phyloP scores from a whole-genome alignment of 768 basidiomycete species.

The Lactarius trivialis region DNA sequence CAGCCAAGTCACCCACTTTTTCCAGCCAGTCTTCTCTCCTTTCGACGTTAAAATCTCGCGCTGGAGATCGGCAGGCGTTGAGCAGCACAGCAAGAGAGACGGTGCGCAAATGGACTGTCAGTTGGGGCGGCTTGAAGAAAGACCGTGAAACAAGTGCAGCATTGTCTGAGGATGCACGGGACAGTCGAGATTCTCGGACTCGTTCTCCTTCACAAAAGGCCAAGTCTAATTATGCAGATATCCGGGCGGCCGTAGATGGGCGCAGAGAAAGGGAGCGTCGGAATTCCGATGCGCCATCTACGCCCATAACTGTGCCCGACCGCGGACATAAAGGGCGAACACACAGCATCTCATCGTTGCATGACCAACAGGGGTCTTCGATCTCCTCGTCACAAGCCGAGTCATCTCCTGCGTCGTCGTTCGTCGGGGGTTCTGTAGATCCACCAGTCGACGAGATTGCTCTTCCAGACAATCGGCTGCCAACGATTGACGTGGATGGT shows the following conservation, averaged over 20 bases:
- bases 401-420: constrained; percentile 27
- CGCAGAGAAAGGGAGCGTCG: constrained; percentile 38
- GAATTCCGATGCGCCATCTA: constrained; percentile 24
- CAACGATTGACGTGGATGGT: constrained; percentile 7
- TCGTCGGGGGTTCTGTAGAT: constrained; percentile 7
- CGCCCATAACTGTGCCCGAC: constrained; percentile 33
- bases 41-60: constrained; percentile 69
- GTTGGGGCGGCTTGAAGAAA: constrained; percentile 63
- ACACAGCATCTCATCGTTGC: constrained; percentile 26
- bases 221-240: constrained; percentile 63
- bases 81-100: constrained; percentile 82
- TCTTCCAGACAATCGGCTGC: neutral
- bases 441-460: neutral
- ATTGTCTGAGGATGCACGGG: constrained; percentile 22
- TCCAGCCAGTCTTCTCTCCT: constrained; percentile 38
- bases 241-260: constrained; percentile 69
- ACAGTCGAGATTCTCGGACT: constrained; percentile 2
- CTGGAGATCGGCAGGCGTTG: constrained; percentile 77
- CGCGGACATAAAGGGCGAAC: constrained; percentile 27
- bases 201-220: constrained; percentile 8
- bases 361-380: constrained; percentile 21
- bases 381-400: constrained; percentile 28
- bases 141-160: constrained; percentile 30
- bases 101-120: constrained; percentile 88
- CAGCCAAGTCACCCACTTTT: neutral